Evolutionary conservation across 2,329 filamentous ascomycete species (phyloP).

Genomic region (Botrytis cinerea): DNA sequence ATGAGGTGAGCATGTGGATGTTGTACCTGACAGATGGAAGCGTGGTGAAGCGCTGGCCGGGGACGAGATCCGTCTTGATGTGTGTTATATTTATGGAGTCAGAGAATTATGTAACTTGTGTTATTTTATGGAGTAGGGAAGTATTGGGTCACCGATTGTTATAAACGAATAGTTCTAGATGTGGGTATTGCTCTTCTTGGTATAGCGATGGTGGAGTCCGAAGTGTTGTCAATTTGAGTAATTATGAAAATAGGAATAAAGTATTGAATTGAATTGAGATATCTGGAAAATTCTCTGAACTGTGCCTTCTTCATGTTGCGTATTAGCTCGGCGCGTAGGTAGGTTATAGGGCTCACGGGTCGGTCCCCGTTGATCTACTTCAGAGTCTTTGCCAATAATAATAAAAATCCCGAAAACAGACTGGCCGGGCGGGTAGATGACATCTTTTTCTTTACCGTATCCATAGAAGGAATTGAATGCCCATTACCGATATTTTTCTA

Average conservation of each 20-base stretch:
- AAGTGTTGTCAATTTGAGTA: not conserved
- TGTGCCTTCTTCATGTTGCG: not conserved
- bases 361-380: not conserved
- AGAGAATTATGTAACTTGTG: not conserved
- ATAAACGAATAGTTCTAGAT: not conserved
- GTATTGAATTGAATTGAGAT: not conserved
- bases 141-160: slow-evolving; percentile 10
- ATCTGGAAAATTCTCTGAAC: not conserved
- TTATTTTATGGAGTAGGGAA: not conserved
- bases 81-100: slow-evolving; percentile 18
- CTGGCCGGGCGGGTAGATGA: not conserved
- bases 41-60: slow-evolving; percentile 18
- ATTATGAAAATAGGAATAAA: not conserved
- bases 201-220: slow-evolving; percentile 1
- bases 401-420: not conserved
- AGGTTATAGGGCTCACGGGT: not conserved
- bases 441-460: not conserved
- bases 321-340: not conserved
- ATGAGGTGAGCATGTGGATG: slow-evolving; percentile 13
- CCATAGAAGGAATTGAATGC: not conserved
- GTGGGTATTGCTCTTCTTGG: slow-evolving; percentile 15
- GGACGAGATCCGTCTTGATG: slow-evolving; percentile 10
- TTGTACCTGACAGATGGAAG: slow-evolving; percentile 19
- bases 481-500: not conserved
- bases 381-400: not conserved